Conservation (phyloP, 2,329 filamentous ascomycete genomes). For the Botrytis pseudocinerea region DNA sequence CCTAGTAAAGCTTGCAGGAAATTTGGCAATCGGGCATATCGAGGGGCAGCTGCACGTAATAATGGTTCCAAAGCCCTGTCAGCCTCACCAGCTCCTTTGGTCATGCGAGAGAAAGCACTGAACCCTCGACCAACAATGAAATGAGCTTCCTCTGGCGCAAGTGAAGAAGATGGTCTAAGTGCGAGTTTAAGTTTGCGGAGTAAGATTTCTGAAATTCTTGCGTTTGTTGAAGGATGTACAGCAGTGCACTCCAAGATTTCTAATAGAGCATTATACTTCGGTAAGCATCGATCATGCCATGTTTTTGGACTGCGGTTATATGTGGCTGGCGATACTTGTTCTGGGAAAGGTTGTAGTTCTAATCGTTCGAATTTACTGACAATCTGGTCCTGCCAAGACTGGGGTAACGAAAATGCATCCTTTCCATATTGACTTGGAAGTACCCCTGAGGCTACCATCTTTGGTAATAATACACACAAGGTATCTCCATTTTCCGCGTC, state of each 20-base stretch:
- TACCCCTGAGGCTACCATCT: slow-evolving; percentile 57
- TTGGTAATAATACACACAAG: slow-evolving; percentile 67
- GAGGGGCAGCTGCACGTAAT: slow-evolving; percentile 64
- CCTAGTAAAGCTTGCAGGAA: slow-evolving; percentile 64
- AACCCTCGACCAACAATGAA: slow-evolving; percentile 78
- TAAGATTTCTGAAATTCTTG: slow-evolving; percentile 64
- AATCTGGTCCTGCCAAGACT: slow-evolving; percentile 73
- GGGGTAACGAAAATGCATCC: slow-evolving; percentile 58
- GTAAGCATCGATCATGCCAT: slow-evolving; percentile 63
- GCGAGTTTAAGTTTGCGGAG: slow-evolving; percentile 66
- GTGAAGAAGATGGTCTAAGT: slow-evolving; percentile 58
- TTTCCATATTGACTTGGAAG: slow-evolving; percentile 55
- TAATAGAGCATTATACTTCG: slow-evolving; percentile 67
- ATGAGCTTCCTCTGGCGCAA: slow-evolving; percentile 62
- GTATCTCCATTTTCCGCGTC: slow-evolving; percentile 64
- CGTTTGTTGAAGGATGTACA: slow-evolving; percentile 66
- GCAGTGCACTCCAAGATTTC: slow-evolving; percentile 61
- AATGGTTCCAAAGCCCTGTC: slow-evolving; percentile 64
- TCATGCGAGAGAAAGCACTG: slow-evolving; percentile 68
- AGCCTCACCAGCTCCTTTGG: slow-evolving; percentile 55
- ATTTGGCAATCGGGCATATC: slow-evolving; percentile 64
- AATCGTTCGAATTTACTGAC: slow-evolving; percentile 67
- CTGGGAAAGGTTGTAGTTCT: slow-evolving; percentile 64
- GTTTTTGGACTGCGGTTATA: slow-evolving; percentile 62
- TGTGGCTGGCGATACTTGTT: slow-evolving; percentile 52